Evolutionary conservation across 495 filamentous ascomycete genomes (phyloP).

Genomic region (Aspergillus conjunctus): DNA sequence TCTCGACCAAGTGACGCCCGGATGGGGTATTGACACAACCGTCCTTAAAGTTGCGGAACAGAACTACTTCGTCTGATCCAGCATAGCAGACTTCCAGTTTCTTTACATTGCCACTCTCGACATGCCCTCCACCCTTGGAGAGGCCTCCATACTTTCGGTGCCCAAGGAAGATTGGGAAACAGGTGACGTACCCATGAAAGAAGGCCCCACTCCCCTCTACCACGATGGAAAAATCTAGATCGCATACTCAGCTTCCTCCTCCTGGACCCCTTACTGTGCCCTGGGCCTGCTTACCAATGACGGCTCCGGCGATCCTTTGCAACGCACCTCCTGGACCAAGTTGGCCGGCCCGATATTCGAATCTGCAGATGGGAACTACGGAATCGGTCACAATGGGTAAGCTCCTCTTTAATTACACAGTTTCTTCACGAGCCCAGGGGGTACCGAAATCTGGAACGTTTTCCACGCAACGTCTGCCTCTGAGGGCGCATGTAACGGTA

Average conservation of each 20-base stretch:
- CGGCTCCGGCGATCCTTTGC: conserved; percentile 13
- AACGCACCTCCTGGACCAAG: conserved; percentile 11
- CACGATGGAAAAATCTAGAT: conserved; percentile 16
- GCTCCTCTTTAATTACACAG: background rate
- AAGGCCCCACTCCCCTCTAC: conserved; percentile 16
- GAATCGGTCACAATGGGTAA: conserved; percentile 16
- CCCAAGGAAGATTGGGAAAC: conserved; percentile 19
- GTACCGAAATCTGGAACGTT: conserved; percentile 17
- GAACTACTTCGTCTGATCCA: conserved; percentile 20
- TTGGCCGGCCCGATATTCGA: conserved; percentile 10
- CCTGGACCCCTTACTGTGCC: conserved; percentile 15
- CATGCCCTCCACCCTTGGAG: conserved; percentile 13
- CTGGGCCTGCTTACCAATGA: conserved; percentile 11
- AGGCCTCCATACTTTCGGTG: conserved; percentile 12
- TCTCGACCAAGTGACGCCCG: conserved; percentile 16
- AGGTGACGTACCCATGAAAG: conserved; percentile 11
- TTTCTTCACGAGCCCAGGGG: conserved; percentile 18
- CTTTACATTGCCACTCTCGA: conserved; percentile 18
- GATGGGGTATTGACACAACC: conserved; percentile 17
- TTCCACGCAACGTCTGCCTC: conserved; percentile 8
- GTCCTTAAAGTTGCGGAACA: conserved; percentile 5
- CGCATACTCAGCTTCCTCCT: conserved; percentile 17
- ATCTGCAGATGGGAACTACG: conserved; percentile 18
- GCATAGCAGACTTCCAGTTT: conserved; percentile 16
- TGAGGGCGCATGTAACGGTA: conserved; percentile 14